Evolutionary conservation across 2,329 filamentous ascomycete species (phyloP), one percentile per base, ranked within the genome.

Genomic region (Pseudocercospora vitis): DNA sequence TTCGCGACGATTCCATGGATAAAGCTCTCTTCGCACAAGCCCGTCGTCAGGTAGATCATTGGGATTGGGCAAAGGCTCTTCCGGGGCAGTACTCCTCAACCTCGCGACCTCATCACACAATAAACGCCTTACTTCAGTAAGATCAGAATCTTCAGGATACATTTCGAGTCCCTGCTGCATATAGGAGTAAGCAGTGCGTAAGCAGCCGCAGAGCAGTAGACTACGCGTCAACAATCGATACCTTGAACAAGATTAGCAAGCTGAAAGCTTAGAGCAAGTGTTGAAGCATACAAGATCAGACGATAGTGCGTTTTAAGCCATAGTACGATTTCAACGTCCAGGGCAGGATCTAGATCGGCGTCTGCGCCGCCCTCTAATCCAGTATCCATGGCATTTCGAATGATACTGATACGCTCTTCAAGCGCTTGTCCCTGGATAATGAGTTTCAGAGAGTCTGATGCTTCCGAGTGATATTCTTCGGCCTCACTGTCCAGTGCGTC

Each of bases 381-480:
- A 32, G 59, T 50, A 14, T 59, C 58, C 53, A 59, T 57, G 26
- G 59, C 63, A 32, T 53, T 52, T 24, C 62, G 70, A 63, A 64
- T 59, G 45, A 64, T 57, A 7, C 52, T 49, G 23, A 66, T 65
- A 7, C 63, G 53, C 55, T 75, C 66, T 44, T 86, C 71, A 7
- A 63, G 54, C n/a, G 63, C 60, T 32, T 63, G 56, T 33, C 57
- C 54, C 44, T 60, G 59, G n/a, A 65, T 62, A 23, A 61, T 35
- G 12, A 45, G 37, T 42, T 57, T 57, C n/a, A 64, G 31, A 8
- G 79, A 76, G 48, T 82, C 80, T 5, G 78, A 61, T 7, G 86
- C 85, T 62, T 81, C 75, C 12, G 90, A 84, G 67, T 94, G 86
- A 65, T 91, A 95, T 70, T 96, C 90, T 62, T 88, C 91, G 32